Evolutionary conservation across 2,329 filamentous ascomycete species (phyloP).

Genomic region (Colletotrichum destructivum): DNA sequence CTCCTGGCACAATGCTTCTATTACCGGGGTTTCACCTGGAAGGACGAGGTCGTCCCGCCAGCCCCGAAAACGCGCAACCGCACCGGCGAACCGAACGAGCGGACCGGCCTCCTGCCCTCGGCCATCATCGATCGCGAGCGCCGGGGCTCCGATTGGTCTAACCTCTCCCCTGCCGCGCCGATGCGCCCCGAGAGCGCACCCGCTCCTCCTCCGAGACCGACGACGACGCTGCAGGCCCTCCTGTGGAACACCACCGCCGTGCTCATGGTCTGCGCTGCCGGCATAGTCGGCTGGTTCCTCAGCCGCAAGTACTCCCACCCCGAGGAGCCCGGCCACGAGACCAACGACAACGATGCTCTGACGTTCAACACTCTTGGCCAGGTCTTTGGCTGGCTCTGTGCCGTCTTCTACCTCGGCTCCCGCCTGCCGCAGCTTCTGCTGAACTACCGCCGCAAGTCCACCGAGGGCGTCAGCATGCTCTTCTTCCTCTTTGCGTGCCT

Average conservation of each 20-base stretch:
- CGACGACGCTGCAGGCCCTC: constrained; percentile 69
- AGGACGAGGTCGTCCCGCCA: constrained; percentile 64
- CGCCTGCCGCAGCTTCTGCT: constrained; percentile 91
- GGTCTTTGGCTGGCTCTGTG: constrained; percentile 94
- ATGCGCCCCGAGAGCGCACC: constrained; percentile 68
- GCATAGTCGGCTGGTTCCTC: constrained; percentile 89
- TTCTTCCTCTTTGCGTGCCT: constrained; percentile 98
- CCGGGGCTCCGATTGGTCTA: constrained; percentile 70
- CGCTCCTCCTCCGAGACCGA: constrained; percentile 60
- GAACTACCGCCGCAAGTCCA: constrained; percentile 93
- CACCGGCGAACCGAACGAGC: constrained; percentile 63
- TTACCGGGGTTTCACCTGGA: constrained; percentile 87
- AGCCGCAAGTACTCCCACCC: constrained; percentile 64
- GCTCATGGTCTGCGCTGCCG: constrained; percentile 86
- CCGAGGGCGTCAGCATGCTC: constrained; percentile 91
- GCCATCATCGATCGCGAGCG: constrained; percentile 56
- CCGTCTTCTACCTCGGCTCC: constrained; percentile 88
- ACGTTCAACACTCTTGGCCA: constrained; percentile 85
- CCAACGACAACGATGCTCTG: constrained; percentile 65
- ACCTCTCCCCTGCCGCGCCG: constrained; percentile 86
- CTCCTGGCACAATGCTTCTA: constrained; percentile 93
- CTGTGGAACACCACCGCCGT: constrained; percentile 84
- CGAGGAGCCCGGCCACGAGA: constrained; percentile 57
- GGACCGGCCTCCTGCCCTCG: constrained; percentile 62
- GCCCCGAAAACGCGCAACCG: constrained; percentile 56